Evolutionary conservation across 2,329 filamentous ascomycete species (phyloP).

Genomic region (Sclerotinia sclerotiorum): DNA sequence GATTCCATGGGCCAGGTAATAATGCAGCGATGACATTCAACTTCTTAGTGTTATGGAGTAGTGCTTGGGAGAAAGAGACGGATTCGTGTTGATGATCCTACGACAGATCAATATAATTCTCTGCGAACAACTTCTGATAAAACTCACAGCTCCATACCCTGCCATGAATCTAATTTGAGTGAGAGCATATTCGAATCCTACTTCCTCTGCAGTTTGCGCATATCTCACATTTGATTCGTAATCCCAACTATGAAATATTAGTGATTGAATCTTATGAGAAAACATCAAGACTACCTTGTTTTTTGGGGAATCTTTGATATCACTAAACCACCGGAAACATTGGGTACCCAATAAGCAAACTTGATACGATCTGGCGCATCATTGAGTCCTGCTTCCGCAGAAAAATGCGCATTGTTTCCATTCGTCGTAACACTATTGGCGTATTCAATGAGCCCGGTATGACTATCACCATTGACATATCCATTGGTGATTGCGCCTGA

Average conservation of each 20-base stretch:
- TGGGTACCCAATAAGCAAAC: constrained; percentile 55
- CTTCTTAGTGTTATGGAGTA: constrained; percentile 48
- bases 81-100: constrained; percentile 51
- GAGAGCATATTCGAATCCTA: constrained; percentile 53
- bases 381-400: constrained; percentile 44
- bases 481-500: constrained; percentile 13
- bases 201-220: constrained; percentile 49
- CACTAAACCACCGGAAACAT: constrained; percentile 54
- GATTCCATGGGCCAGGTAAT: constrained; percentile 52
- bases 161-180: constrained; percentile 55
- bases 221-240: constrained; percentile 50
- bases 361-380: constrained; percentile 46
- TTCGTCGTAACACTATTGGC: constrained; percentile 1
- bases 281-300: constrained; percentile 38
- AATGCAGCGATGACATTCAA: constrained; percentile 54
- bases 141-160: constrained; percentile 46
- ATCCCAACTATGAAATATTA: constrained; percentile 44
- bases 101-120: background rate
- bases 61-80: constrained; percentile 52
- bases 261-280: background rate
- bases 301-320: constrained; percentile 53
- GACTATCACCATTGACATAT: constrained; percentile 7
- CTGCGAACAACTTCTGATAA: background rate
- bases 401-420: constrained; percentile 28
- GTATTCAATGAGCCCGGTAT: constrained; percentile 10